Evolutionary conservation across 2,329 filamentous ascomycete genomes (phyloP).

Genomic region (Alternaria consortialis): DNA sequence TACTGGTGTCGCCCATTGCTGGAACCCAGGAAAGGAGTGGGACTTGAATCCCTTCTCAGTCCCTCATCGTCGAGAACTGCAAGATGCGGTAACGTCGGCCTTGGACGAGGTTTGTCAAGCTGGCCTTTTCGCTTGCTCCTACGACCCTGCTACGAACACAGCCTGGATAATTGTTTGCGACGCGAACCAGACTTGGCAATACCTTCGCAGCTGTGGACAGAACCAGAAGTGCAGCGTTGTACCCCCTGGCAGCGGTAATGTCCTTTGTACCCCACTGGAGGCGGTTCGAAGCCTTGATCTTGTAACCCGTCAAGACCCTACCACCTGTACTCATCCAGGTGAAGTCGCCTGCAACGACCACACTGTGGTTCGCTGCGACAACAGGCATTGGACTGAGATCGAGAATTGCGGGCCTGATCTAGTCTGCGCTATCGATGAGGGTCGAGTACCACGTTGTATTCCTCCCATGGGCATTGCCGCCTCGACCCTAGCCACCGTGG

Average conservation of each 20-base stretch:
- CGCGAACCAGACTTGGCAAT: too few species aligned
- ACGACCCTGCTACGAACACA: background rate
- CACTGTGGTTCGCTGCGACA: too few species aligned
- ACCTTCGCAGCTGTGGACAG: background rate
- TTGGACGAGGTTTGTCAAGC: background rate
- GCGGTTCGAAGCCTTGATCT: background rate
- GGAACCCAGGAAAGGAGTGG: conserved; percentile 1
- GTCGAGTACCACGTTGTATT: too few species aligned
- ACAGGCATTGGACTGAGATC: too few species aligned
- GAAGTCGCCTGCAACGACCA: too few species aligned
- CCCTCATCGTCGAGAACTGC: background rate
- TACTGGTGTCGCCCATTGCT: conserved; percentile 4
- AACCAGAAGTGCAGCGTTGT: background rate
- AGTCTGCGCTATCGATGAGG: too few species aligned
- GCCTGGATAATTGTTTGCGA: conserved; percentile 6
- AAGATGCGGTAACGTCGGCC: too few species aligned
- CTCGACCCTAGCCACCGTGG: background rate
- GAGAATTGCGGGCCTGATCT: too few species aligned
- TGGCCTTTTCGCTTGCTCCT: background rate
- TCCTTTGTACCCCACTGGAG: too few species aligned
- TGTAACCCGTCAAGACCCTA: too few species aligned
- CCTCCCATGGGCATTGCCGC: background rate
- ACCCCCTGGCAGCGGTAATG: background rate
- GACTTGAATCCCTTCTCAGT: background rate
- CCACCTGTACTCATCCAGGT: too few species aligned